phyloP scores from a whole-genome alignment of 2,329 filamentous ascomycete genomes.

The Fusarium tjaetaba region DNA sequence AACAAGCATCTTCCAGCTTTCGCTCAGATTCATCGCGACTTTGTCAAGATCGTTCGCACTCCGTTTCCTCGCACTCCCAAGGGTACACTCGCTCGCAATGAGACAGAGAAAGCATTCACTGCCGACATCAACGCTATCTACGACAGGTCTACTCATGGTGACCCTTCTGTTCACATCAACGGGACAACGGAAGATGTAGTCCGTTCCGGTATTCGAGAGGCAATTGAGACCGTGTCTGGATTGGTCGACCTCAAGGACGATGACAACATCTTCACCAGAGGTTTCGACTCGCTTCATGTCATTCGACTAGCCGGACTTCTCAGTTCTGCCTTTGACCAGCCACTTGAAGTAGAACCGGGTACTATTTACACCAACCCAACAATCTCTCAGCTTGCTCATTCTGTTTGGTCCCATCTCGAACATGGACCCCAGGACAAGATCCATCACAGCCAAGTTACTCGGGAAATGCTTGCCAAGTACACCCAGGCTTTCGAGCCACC shows the following conservation, averaged over 20 bases:
- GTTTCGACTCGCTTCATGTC: neutral
- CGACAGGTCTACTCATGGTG: neutral
- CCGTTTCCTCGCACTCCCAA: neutral
- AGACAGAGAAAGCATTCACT: neutral
- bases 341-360: accelerated
- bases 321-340: neutral
- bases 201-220: neutral
- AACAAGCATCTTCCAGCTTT: neutral
- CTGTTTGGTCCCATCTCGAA: neutral
- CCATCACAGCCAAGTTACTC: neutral
- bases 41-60: neutral
- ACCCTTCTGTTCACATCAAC: neutral
- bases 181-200: neutral
- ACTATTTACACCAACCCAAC: neutral
- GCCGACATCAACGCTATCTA: neutral
- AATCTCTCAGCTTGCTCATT: neutral
- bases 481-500: neutral
- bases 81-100: neutral
- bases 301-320: neutral
- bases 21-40: neutral
- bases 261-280: neutral
- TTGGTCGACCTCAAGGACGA: neutral
- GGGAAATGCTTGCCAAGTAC: neutral
- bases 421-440: neutral
- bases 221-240: neutral